Conservation (phyloP, 2,329 filamentous ascomycete genomes). For the Dactylellina leptospora region DNA sequence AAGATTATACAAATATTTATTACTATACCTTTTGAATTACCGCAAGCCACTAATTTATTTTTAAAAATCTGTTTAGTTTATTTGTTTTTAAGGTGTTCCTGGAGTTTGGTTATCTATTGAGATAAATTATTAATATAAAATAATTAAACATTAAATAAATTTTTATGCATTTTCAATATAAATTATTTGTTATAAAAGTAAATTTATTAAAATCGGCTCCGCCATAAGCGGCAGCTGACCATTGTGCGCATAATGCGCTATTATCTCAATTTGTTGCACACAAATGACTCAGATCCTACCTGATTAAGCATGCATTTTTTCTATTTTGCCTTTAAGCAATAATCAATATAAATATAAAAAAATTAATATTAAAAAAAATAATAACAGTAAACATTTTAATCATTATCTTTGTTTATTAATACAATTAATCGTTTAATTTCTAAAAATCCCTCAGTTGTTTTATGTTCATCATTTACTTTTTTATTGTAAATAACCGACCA, state of each 20-base stretch:
- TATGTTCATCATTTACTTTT: conserved; percentile 5
- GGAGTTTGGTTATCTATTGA: conserved; percentile 3
- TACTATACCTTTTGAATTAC: conserved; percentile 10
- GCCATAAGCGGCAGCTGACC: not conserved
- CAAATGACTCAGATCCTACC: not conserved
- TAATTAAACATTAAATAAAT: conserved; percentile 8
- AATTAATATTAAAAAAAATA: conserved; percentile 1
- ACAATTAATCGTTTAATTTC: conserved; percentile 11
- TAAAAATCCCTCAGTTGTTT: conserved; percentile 18
- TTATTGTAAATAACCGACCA: not conserved
- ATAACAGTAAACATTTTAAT: not conserved
- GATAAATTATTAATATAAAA: not conserved
- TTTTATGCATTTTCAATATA: conserved; percentile 15
- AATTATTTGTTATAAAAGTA: conserved; percentile 16
- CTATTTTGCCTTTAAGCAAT: conserved; percentile 1
- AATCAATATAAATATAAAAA: not conserved
- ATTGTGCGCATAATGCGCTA: not conserved
- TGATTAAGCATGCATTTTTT: conserved; percentile 1
- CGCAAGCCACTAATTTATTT: not conserved
- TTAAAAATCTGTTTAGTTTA: not conserved
- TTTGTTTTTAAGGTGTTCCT: not conserved
- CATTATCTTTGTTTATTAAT: conserved; percentile 9
- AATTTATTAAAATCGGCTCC: conserved; percentile 11
- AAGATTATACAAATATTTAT: conserved; percentile 2
- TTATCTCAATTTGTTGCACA: not conserved